A percentile compares a stretch with the other conserved stretches of the same genome.
phyloP scores from a whole-genome alignment of 129 eudicot species.

The Flaveria brownii region DNA sequence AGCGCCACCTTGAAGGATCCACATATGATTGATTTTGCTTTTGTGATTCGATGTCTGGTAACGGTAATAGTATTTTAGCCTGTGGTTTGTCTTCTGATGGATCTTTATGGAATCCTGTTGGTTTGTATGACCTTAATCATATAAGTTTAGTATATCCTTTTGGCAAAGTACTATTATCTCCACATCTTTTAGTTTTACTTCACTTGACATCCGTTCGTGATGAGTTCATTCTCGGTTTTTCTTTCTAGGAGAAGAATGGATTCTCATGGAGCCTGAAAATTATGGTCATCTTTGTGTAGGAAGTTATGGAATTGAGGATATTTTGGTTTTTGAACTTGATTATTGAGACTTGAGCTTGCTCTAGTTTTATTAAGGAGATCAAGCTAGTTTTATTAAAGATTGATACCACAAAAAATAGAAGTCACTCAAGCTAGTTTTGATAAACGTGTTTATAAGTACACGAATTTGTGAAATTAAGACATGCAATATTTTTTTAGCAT shows the following conservation, averaged over 20 bases:
- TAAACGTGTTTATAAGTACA: no score
- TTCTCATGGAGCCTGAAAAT: no score
- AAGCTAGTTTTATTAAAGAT: background rate
- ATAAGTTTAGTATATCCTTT: background rate
- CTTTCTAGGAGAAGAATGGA: background rate
- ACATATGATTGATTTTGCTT: constrained; percentile 14
- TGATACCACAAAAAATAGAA: no score
- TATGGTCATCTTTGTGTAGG: no score
- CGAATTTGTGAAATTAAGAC: no score
- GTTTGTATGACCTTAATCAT: background rate
- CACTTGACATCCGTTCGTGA: background rate
- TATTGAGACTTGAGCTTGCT: background rate
- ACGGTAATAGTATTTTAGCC: background rate
- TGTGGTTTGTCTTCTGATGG: background rate
- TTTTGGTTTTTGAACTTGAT: no score
- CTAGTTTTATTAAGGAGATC: background rate
- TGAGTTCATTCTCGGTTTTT: background rate
- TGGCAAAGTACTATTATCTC: background rate
- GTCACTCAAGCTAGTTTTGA: no score
- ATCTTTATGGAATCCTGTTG: background rate
- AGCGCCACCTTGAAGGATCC: constrained; percentile 8
- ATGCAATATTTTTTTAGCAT: no score
- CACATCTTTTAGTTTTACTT: background rate
- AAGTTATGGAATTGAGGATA: no score
- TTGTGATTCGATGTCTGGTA: constrained; percentile 11